Evolutionary conservation across 2,329 filamentous ascomycete species (phyloP).

Genomic region (Hypoxylon sp.): DNA sequence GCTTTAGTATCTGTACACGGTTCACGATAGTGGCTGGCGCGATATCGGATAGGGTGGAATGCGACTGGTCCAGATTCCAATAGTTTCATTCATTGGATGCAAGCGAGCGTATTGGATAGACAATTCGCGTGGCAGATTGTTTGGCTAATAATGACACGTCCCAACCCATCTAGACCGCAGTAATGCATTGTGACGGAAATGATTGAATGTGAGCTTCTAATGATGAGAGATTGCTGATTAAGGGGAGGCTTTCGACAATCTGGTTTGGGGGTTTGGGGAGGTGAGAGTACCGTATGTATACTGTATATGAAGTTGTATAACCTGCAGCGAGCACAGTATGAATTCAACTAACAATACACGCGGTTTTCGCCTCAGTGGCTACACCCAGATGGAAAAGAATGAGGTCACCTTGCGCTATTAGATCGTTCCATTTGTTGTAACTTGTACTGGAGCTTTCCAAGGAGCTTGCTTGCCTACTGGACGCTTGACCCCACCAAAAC

Average conservation of each 20-base stretch:
- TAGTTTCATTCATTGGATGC: constrained; percentile 9
- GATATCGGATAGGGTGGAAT: constrained; percentile 25
- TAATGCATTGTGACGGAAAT: constrained; percentile 21
- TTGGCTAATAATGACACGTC: constrained; percentile 35
- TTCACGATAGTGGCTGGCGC: constrained; percentile 29
- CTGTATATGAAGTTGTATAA: background rate
- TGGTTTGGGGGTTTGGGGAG: background rate
- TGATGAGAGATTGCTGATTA: constrained; percentile 3
- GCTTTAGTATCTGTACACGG: background rate
- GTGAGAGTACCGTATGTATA: background rate
- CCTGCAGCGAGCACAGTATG: background rate
- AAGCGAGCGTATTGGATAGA: constrained; percentile 23
- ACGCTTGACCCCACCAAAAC: constrained; percentile 35
- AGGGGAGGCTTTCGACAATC: background rate
- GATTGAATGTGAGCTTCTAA: constrained; percentile 3
- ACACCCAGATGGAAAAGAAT: constrained; percentile 42
- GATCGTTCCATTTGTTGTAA: constrained; percentile 35
- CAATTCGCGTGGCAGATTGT: constrained; percentile 39
- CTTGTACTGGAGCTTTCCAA: background rate
- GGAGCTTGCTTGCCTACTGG: constrained; percentile 22
- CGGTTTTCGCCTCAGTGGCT: background rate
- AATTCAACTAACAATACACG: background rate
- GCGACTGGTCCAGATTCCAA: constrained; percentile 16
- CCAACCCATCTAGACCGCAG: constrained; percentile 10
- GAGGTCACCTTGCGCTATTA: constrained; percentile 46